Base-by-base conservation (phyloP, 2,329 filamentous ascomycete genomes). In the Colletotrichum zoysiae region DNA sequence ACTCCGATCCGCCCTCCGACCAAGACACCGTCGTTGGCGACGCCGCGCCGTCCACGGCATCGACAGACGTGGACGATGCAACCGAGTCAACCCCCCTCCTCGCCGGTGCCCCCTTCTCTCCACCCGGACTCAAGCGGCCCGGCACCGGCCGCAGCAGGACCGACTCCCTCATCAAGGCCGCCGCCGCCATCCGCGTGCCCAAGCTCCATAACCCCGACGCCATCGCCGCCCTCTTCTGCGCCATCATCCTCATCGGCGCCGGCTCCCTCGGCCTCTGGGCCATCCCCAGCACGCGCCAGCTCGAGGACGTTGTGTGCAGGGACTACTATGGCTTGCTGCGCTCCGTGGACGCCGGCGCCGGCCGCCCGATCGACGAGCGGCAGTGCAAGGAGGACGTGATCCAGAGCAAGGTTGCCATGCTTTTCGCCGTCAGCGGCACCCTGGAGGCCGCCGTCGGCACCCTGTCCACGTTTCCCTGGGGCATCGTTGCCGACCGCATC, bases 301-400 rank as follows among this genome's bases (percentile, higher is more conserved):
- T 78, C 51, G 82, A 84, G 71, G 80, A 83, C 74, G 79, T 83
- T 44, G 73, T 83, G 26, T 84, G 82, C 73, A 81, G 79, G 65
- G 67, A 76, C 53, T 79, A 81, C 64, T 83, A 82, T 66, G 79
- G 77, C 62, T 74, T 77, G n/a, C 56, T 73, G 20, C 48, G 76
- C 14, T 67, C 59, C 5, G 75, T 65, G 18, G 74, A 74, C 55
- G 76, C n/a, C 56, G 38, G 14, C 50, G 16, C 8, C 18, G 44
- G 11, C 44, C 8, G 16, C 14, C 56, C 78, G 2, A 82, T 84
- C 48, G 78, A 81, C 38, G 82, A 84, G 74, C 73, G 53, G 11
- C 58, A 78, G 58, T 84, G 82, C 74, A 84, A 83, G 74, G 78
- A 73, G 5, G 77, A 81, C 56, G 73, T 75, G 38, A 78, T 84